Base-by-base conservation (phyloP, 371 early-diverging fungal species). In the Rhizopus sp. region DNA sequence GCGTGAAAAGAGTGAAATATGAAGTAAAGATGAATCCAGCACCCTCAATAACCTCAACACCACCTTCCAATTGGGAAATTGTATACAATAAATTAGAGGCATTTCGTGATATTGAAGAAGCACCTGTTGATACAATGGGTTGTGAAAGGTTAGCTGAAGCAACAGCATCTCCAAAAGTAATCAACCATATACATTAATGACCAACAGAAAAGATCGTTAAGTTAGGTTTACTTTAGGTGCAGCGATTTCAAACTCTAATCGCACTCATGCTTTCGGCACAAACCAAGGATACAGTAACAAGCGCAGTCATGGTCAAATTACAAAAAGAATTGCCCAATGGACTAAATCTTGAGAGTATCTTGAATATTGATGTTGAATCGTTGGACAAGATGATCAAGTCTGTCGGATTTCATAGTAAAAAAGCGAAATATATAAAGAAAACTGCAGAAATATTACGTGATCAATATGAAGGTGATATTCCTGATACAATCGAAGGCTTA, bases 81-180 rank as follows among this genome's bases (percentile, higher is more conserved):
- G 86, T 89, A 0, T 83, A 85, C 61, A 75, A 85, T 23, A 60
- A 67, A 23, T 82, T 96, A 45, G 72, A 79, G 46, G 80, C 74
- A 12, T 91, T 75, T 66, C 77, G 94, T 16, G 61, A 81, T 33
- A 62, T 58, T 5, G 67, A 82, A 57, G 47, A 69, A 9, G 98
- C 99, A 4, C 97, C 97, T 1, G 99, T 99, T 4, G 99, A 99
- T 72, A 88, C 89, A 0, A 90, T 95, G 77, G 99, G 99, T 0
- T 98, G 99, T 74, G 92, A 84, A 45, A 69, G 82, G 15, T 66
- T 94, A 31, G 93, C 86, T 7, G 86, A 89, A 32, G 67, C 60
- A n/a, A 49, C 53, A 3, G 62, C 66, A 0, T 33, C 62, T 34
- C 59, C 62, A 10, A 57, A 62, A 48, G 69, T 64, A 60, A 59